phyloP scores from a whole-genome alignment of 2,329 filamentous ascomycete species.

The Pseudonectria foliicola region DNA sequence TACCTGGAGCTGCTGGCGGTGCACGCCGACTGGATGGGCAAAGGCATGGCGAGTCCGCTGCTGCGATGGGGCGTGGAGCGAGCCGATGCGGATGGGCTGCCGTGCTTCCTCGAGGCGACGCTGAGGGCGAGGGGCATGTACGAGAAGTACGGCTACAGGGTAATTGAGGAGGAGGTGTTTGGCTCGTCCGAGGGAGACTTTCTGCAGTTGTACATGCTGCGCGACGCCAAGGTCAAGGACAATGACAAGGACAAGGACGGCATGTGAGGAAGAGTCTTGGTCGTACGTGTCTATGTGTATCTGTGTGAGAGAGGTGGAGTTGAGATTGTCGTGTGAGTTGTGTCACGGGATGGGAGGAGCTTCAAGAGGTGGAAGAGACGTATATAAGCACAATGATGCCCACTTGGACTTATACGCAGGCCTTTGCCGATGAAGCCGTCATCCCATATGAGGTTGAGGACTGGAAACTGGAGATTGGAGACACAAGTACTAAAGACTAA shows the following conservation, averaged over 20 bases:
- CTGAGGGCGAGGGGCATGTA: slow-evolving; percentile 40
- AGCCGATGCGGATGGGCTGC: slow-evolving; percentile 35
- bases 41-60: slow-evolving; percentile 36
- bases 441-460: too few species aligned
- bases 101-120: slow-evolving; percentile 45
- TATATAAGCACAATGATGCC: too few species aligned
- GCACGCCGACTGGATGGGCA: slow-evolving; percentile 35
- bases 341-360: too few species aligned
- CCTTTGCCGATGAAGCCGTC: too few species aligned
- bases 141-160: slow-evolving; percentile 38
- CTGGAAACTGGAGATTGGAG: too few species aligned
- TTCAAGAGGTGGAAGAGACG: neutral
- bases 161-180: slow-evolving; percentile 29
- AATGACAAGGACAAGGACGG: slow-evolving; percentile 3
- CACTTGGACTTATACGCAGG: too few species aligned
- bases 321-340: too few species aligned
- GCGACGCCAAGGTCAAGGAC: slow-evolving; percentile 13
- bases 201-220: slow-evolving; percentile 30
- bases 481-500: too few species aligned
- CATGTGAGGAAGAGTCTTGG: too few species aligned
- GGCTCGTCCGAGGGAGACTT: slow-evolving; percentile 24
- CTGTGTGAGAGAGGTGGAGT: too few species aligned
- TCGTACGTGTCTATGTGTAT: too few species aligned
- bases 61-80: slow-evolving; percentile 40
- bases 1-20: slow-evolving; percentile 43